Evolutionary conservation across 2,329 filamentous ascomycete genomes (phyloP).

Genomic region (Cercospora sojina): DNA sequence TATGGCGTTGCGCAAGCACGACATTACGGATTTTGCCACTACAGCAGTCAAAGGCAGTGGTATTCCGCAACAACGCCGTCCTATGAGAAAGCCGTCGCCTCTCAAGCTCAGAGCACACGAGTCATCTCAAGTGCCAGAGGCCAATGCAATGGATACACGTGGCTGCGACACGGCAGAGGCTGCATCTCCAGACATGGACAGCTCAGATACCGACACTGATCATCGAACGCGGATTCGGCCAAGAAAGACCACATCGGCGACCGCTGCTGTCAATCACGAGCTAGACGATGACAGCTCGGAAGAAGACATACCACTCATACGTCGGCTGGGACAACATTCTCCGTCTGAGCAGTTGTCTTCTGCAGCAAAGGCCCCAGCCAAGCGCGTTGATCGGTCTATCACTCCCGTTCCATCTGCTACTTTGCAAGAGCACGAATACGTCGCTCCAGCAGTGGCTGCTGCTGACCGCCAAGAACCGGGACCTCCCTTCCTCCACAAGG

Average conservation of each 20-base stretch:
- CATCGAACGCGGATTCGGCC: neutral
- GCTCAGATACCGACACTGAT: neutral
- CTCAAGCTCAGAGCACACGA: neutral
- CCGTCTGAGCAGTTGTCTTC: neutral
- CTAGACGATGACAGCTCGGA: neutral
- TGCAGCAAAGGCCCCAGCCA: neutral
- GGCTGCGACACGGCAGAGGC: neutral
- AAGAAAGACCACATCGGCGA: neutral
- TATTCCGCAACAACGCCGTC: neutral
- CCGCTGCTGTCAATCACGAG: neutral
- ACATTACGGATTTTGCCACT: neutral
- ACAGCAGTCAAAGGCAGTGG: neutral
- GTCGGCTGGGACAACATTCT: neutral
- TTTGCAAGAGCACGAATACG: neutral
- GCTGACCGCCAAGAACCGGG: neutral
- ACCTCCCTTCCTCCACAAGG: neutral
- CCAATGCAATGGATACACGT: neutral
- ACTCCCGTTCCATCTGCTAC: neutral
- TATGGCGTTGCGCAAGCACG: neutral
- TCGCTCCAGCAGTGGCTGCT: neutral
- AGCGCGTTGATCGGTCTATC: neutral
- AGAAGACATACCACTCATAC: neutral
- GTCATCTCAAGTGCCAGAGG: neutral
- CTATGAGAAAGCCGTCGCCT: neutral
- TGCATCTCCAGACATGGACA: neutral